Evolutionary conservation across 331 rosid genomes (phyloP).

Genomic region (Prunus yedoensis): DNA sequence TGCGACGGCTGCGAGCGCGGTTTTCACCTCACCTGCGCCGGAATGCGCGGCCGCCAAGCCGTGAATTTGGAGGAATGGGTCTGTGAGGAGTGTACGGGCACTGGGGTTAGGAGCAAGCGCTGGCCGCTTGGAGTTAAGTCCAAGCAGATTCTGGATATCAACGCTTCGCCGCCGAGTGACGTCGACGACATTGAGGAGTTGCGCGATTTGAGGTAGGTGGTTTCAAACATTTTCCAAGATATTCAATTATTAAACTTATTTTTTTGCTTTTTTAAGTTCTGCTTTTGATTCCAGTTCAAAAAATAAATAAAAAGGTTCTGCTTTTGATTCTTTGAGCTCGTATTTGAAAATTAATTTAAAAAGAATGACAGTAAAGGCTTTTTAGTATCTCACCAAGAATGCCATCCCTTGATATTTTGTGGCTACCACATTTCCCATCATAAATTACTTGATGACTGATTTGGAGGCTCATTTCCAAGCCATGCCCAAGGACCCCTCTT

Average conservation of each 20-base stretch:
- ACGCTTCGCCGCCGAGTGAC: conserved; percentile 92
- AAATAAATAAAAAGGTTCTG: background rate
- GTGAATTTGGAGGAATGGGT: conserved; percentile 74
- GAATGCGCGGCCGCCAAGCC: conserved; percentile 62
- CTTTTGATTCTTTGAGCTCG: background rate
- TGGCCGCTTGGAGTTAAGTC: conserved; percentile 96
- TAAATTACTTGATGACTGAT: background rate
- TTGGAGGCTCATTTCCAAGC: background rate
- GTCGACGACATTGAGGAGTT: conserved; percentile 40
- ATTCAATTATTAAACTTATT: background rate
- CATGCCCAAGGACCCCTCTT: background rate
- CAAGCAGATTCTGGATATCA: conserved; percentile 80
- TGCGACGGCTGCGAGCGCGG: conserved; percentile 96
- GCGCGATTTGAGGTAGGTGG: conserved; percentile 63
- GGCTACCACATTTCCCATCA: background rate
- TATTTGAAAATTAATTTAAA: background rate
- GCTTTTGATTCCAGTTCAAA: background rate
- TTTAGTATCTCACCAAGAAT: background rate
- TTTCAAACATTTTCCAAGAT: conserved; percentile 19
- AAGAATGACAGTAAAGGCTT: background rate
- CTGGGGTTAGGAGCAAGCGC: conserved; percentile 78
- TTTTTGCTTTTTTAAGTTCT: background rate
- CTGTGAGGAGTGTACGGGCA: conserved; percentile 65
- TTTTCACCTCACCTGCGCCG: conserved; percentile 73
- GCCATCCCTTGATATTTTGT: background rate